phyloP scores from a whole-genome alignment of 2,329 filamentous ascomycete genomes.

The Trematosphaeria pertusa region DNA sequence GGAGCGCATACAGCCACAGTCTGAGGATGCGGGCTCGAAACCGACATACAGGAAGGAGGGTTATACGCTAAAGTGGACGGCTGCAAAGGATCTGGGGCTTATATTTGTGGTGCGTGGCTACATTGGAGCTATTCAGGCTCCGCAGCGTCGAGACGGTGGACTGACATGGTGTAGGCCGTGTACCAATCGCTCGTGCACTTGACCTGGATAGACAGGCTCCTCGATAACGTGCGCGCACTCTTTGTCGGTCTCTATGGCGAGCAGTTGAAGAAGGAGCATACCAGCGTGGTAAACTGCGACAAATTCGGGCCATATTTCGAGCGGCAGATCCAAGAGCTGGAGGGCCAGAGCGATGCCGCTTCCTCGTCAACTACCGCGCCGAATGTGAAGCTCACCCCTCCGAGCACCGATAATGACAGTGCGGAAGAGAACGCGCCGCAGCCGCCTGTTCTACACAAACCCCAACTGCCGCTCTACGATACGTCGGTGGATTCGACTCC shows the following conservation, averaged over 20 bases:
- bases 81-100: constrained; percentile 88
- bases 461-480: constrained; percentile 43
- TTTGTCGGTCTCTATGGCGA: constrained; percentile 91
- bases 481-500: constrained; percentile 74
- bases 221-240: constrained; percentile 92
- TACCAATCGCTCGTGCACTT: constrained; percentile 95
- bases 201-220: constrained; percentile 94
- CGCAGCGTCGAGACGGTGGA: neutral
- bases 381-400: constrained; percentile 59
- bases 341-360: constrained; percentile 57
- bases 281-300: constrained; percentile 76
- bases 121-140: neutral
- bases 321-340: constrained; percentile 85
- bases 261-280: constrained; percentile 81
- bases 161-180: constrained; percentile 70
- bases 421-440: constrained; percentile 60
- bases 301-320: constrained; percentile 92
- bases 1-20: constrained; percentile 74
- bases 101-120: constrained; percentile 83
- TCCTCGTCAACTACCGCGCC: constrained; percentile 28
- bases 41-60: constrained; percentile 87
- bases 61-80: constrained; percentile 93
- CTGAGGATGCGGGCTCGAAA: constrained; percentile 68
- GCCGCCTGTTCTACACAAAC: constrained; percentile 59
- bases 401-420: constrained; percentile 57